A percentile compares a stretch with the other conserved stretches of the same genome.
phyloP scores from a whole-genome alignment of 2,329 filamentous ascomycete species.

The Onygenales sp. region DNA sequence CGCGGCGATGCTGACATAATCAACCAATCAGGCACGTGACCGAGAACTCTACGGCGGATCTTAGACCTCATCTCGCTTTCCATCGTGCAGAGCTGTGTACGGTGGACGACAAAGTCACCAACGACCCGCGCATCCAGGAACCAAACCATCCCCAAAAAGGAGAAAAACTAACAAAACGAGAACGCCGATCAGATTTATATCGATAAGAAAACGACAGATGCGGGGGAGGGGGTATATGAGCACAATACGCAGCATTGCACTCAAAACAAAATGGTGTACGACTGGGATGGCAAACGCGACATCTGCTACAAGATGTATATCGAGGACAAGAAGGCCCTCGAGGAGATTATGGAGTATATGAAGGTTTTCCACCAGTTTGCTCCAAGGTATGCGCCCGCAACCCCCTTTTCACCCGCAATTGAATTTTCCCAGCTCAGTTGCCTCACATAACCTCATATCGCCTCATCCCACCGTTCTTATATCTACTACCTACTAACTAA shows the following conservation, averaged over 20 bases:
- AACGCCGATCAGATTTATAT: too few relatives aligned
- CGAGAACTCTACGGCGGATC: slow-evolving; percentile 7
- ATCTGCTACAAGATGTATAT: slow-evolving; percentile 66
- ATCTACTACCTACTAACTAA: neutral
- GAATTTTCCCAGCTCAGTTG: neutral
- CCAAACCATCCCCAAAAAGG: too few relatives aligned
- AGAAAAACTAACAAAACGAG: too few relatives aligned
- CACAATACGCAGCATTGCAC: neutral
- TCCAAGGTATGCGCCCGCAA: slow-evolving; percentile 49
- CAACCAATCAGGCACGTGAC: too few relatives aligned
- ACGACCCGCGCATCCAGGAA: too few relatives aligned
- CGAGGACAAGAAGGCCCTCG: slow-evolving; percentile 60
- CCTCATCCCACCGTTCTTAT: too few relatives aligned
- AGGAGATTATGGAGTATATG: slow-evolving; percentile 67
- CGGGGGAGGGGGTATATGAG: neutral
- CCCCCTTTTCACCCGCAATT: neutral
- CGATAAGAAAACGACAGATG: neutral
- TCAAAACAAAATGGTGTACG: slow-evolving; percentile 41
- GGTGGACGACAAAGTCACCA: slow-evolving; percentile 1
- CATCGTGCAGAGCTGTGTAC: neutral
- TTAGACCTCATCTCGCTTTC: neutral
- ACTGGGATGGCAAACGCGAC: slow-evolving; percentile 58
- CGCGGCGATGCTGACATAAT: too few relatives aligned
- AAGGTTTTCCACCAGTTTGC: slow-evolving; percentile 55
- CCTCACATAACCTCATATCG: neutral